Evolutionary conservation across 2,329 filamentous ascomycete genomes (phyloP).

Genomic region (Apiospora hydei): DNA sequence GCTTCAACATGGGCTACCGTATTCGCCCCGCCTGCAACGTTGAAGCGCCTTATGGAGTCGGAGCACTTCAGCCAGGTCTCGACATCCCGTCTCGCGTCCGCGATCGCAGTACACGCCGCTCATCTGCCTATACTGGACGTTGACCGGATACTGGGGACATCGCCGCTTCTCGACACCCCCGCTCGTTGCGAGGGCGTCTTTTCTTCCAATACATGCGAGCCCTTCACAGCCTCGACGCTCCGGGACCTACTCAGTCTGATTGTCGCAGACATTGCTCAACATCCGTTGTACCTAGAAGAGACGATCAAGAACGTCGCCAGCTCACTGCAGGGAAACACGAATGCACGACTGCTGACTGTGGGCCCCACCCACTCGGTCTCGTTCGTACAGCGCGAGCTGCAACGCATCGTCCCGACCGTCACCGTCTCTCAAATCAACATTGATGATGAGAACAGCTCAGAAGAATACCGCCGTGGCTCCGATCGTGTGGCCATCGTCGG

Average conservation of each 20-base stretch:
- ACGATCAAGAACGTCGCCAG: constrained; percentile 1
- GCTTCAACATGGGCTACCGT: constrained; percentile 16
- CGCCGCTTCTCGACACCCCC: constrained; percentile 10
- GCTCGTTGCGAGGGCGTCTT: constrained; percentile 1
- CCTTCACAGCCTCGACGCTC: not conserved
- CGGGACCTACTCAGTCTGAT: not conserved
- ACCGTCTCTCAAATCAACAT: constrained; percentile 3
- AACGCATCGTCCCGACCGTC: constrained; percentile 23
- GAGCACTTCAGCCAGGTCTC: constrained; percentile 18
- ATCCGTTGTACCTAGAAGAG: not conserved
- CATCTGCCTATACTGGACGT: constrained; percentile 17
- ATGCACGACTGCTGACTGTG: constrained; percentile 21
- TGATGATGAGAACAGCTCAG: constrained; percentile 9
- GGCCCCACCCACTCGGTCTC: constrained; percentile 32
- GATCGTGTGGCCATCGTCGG: constrained; percentile 46
- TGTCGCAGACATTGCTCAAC: constrained; percentile 10
- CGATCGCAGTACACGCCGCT: not conserved
- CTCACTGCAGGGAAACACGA: not conserved
- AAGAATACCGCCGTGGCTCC: constrained; percentile 29
- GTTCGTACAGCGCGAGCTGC: constrained; percentile 30
- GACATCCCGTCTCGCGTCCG: constrained; percentile 9
- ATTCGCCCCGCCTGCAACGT: constrained; percentile 11
- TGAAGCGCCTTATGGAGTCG: constrained; percentile 14
- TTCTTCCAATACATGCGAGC: constrained; percentile 17
- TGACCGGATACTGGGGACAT: not conserved